Percentiles rank a stretch among this genome's conserved stretches.
Evolutionary conservation across 495 filamentous ascomycete species (phyloP).

Genomic region (Lophium mytilinum): DNA sequence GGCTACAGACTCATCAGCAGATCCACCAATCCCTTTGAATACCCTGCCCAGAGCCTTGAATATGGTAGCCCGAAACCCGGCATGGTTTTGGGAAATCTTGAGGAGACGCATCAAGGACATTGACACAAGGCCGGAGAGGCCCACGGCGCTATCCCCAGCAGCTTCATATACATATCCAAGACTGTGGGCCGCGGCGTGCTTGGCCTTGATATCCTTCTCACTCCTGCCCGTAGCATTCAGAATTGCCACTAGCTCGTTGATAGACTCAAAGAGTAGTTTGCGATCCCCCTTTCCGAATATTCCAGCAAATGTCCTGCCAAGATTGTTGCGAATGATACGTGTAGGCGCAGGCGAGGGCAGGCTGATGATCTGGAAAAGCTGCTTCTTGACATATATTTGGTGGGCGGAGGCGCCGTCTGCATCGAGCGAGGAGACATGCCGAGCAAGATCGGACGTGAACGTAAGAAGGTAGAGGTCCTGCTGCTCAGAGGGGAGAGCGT

Average conservation of each 20-base stretch:
- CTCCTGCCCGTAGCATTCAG: slow-evolving; percentile 63
- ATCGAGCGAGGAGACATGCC: slow-evolving; percentile 66
- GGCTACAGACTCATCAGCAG: slow-evolving; percentile 75
- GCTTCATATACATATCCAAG: slow-evolving; percentile 80
- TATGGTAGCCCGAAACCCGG: slow-evolving; percentile 74
- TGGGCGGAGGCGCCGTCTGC: slow-evolving; percentile 73
- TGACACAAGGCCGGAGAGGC: slow-evolving; percentile 65
- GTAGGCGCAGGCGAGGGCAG: slow-evolving; percentile 78
- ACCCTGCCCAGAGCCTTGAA: slow-evolving; percentile 74
- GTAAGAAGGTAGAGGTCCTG: slow-evolving; percentile 89
- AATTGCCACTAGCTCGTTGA: slow-evolving; percentile 76
- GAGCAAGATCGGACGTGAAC: slow-evolving; percentile 75
- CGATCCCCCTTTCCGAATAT: slow-evolving; percentile 84
- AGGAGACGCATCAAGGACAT: slow-evolving; percentile 66
- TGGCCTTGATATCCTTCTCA: slow-evolving; percentile 66
- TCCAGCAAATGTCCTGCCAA: slow-evolving; percentile 74
- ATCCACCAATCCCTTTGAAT: slow-evolving; percentile 58
- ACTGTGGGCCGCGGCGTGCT: slow-evolving; percentile 84
- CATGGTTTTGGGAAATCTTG: slow-evolving; percentile 71
- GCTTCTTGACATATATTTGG: slow-evolving; percentile 81
- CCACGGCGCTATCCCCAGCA: slow-evolving; percentile 89
- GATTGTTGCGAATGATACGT: slow-evolving; percentile 80
- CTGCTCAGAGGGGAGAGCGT: slow-evolving; percentile 86
- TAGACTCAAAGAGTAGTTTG: slow-evolving; percentile 85
- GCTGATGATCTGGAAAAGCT: slow-evolving; percentile 83